Evolutionary conservation across 805 yeast species (phyloP).

Genomic region (Isabelozyma gotoi): DNA sequence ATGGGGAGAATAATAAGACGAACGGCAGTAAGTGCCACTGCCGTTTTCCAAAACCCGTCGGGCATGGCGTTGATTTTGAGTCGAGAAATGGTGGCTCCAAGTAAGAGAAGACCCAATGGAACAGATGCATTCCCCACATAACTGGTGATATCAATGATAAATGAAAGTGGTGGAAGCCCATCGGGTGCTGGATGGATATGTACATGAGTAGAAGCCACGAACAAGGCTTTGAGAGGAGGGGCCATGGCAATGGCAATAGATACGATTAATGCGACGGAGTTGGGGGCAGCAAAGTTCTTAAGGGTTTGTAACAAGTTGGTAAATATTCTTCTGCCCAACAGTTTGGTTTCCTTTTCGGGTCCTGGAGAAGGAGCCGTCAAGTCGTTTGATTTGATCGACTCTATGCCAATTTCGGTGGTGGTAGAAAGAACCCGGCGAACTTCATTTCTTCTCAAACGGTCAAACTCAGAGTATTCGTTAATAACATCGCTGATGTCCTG

Average conservation of each 20-base stretch:
- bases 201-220: constrained; percentile 26
- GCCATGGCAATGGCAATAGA: constrained; percentile 72
- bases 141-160: constrained; percentile 74
- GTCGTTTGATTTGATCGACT: neutral
- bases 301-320: constrained; percentile 11
- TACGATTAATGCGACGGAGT: constrained; percentile 65
- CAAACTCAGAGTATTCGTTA: constrained; percentile 48
- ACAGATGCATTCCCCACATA: constrained; percentile 88
- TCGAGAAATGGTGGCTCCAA: constrained; percentile 88
- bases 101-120: constrained; percentile 76
- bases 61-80: constrained; percentile 61
- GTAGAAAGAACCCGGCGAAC: constrained; percentile 16
- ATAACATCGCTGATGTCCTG: constrained; percentile 41
- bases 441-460: constrained; percentile 25
- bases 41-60: constrained; percentile 68
- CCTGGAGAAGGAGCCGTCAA: constrained; percentile 2
- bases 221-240: constrained; percentile 77
- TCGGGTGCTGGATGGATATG: constrained; percentile 81
- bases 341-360: constrained; percentile 3
- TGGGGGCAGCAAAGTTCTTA: constrained; percentile 67
- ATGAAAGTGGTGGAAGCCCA: constrained; percentile 75
- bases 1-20: constrained; percentile 75
- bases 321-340: neutral
- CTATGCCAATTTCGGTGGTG: constrained; percentile 21
- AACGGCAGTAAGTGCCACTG: constrained; percentile 52